Evolutionary conservation across 169 alveolate species (phyloP).

Genomic region (Plasmodium vinckei): DNA sequence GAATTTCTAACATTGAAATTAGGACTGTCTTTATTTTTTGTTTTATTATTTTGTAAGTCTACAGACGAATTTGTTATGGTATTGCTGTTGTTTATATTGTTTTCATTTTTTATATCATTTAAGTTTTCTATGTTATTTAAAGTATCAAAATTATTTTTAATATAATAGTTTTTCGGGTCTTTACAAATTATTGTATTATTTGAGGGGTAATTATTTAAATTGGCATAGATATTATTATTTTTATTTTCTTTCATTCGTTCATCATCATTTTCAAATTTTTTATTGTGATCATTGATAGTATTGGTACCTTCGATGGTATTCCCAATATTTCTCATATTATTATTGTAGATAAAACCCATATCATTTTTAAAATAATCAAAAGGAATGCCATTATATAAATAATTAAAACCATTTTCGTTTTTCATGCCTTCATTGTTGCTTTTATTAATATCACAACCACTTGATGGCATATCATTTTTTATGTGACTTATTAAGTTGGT

Average conservation of each 20-base stretch:
- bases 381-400: constrained; percentile 12
- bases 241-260: background rate
- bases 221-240: background rate
- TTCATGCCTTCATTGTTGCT: constrained; percentile 2
- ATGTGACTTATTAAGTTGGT: background rate
- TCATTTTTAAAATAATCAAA: constrained; percentile 15
- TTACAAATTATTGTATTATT: background rate
- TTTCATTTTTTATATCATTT: background rate
- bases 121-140: background rate
- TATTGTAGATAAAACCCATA: background rate
- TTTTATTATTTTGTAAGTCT: background rate
- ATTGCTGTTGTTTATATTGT: background rate
- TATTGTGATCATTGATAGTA: too few relatives aligned
- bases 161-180: background rate
- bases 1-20: background rate
- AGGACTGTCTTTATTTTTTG: background rate
- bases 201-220: background rate
- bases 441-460: background rate
- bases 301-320: background rate
- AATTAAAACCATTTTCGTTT: constrained; percentile 5
- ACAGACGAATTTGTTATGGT: too few relatives aligned
- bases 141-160: background rate
- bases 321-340: background rate
- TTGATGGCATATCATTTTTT: constrained; percentile 1
- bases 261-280: too few relatives aligned